Conservation (phyloP, 805 yeast genomes). For the Lachancea dasiensis region DNA sequence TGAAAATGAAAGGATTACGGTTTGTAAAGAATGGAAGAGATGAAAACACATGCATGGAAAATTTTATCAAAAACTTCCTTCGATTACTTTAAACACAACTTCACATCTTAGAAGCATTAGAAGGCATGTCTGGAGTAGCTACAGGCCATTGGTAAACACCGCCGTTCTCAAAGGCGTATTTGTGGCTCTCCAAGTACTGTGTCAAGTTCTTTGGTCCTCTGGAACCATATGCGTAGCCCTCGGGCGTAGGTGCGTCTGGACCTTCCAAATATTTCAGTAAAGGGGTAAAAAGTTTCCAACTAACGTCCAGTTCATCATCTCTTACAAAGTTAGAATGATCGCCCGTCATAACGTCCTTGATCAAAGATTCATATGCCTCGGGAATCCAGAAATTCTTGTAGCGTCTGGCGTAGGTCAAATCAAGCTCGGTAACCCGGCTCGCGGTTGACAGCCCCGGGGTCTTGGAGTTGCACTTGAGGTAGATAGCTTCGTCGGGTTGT, state of each 20-base stretch:
- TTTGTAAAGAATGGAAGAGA: neutral
- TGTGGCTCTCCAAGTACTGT: constrained; percentile 59
- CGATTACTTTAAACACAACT: neutral
- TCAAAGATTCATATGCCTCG: constrained; percentile 94
- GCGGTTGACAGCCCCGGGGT: constrained; percentile 84
- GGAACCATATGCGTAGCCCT: constrained; percentile 77
- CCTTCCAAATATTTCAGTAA: constrained; percentile 74
- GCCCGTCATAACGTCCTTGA: constrained; percentile 83
- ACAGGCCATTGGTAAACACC: constrained; percentile 89
- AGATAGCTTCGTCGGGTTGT: constrained; percentile 93
- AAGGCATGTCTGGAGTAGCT: constrained; percentile 40
- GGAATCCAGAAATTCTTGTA: constrained; percentile 91
- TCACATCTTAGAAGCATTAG: constrained; percentile 7
- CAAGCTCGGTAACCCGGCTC: constrained; percentile 83
- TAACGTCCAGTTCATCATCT: constrained; percentile 91
- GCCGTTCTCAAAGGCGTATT: constrained; percentile 60
- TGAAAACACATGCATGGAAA: constrained; percentile 1
- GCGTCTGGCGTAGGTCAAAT: constrained; percentile 75
- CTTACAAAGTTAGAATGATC: constrained; percentile 97
- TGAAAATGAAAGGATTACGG: neutral
- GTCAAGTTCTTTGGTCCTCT: constrained; percentile 74
- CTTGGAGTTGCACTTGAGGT: constrained; percentile 88
- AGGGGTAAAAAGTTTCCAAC: constrained; percentile 94
- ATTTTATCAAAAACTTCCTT: neutral
- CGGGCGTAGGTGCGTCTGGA: constrained; percentile 58